A percentile compares a stretch with the other conserved stretches of the same genome.
phyloP scores from a whole-genome alignment of 441 rosid genomes.

The Croton laevigatus region DNA sequence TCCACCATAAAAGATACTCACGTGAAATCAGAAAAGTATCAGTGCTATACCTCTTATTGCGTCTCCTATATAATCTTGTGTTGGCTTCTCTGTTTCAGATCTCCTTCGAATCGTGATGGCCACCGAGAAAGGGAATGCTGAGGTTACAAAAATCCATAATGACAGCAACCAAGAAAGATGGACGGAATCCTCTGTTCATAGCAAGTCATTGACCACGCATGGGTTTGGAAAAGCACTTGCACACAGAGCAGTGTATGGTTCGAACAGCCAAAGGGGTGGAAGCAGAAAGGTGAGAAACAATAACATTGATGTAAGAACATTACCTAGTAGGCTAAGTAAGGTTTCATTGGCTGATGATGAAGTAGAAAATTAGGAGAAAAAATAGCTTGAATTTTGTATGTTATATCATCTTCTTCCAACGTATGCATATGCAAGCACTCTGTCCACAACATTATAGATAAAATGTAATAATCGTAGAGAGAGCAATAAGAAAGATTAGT shows the following conservation, averaged over 20 bases:
- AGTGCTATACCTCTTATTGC: too few species aligned
- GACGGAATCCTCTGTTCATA: constrained; percentile 4
- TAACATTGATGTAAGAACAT: constrained; percentile 26
- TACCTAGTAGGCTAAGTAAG: constrained; percentile 55
- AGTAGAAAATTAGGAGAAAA: constrained; percentile 16
- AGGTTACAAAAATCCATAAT: constrained; percentile 13
- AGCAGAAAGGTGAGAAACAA: constrained; percentile 33
- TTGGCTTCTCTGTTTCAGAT: too few species aligned
- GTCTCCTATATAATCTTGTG: constrained; percentile 1
- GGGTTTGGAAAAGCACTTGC: constrained; percentile 54
- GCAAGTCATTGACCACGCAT: constrained; percentile 20
- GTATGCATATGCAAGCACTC: too few species aligned
- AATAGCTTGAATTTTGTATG: too few species aligned
- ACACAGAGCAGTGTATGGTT: constrained; percentile 45
- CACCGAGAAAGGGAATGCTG: constrained; percentile 28
- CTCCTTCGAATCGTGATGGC: constrained; percentile 31
- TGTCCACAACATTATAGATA: too few species aligned
- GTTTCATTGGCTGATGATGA: constrained; percentile 46
- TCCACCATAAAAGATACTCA: constrained; percentile 18
- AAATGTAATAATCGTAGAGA: too few species aligned
- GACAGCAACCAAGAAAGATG: constrained; percentile 21
- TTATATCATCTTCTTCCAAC: too few species aligned
- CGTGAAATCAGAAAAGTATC: constrained; percentile 19
- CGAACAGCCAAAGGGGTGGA: constrained; percentile 35
- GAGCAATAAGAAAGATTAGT: too few species aligned